phyloP scores from a whole-genome alignment of 495 filamentous ascomycete genomes.

The Tetracladium setigerum region DNA sequence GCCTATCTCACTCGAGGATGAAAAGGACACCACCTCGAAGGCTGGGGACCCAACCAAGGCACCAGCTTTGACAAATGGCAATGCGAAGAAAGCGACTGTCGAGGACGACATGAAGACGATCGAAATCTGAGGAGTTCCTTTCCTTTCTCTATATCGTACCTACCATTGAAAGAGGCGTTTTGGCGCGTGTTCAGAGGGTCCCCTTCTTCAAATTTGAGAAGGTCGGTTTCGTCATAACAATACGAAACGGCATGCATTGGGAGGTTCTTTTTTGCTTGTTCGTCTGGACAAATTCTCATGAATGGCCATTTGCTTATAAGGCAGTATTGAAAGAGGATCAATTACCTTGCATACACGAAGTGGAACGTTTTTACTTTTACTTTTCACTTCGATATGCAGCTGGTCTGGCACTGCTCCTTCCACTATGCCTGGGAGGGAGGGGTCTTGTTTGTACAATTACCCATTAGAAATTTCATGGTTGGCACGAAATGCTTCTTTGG shows the following conservation, averaged over 20 bases:
- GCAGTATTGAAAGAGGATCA: constrained; percentile 11
- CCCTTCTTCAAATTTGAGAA: constrained; percentile 1
- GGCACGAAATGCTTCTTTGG: no score
- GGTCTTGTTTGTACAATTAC: no score
- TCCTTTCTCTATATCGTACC: constrained; percentile 7
- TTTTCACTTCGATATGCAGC: no score
- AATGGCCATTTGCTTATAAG: constrained; percentile 9
- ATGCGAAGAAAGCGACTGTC: constrained; percentile 27
- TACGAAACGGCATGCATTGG: constrained; percentile 16
- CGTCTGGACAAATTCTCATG: neutral
- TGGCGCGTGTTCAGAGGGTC: constrained; percentile 8
- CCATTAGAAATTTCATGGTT: no score
- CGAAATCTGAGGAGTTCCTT: constrained; percentile 37
- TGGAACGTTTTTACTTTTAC: neutral
- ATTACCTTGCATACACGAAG: constrained; percentile 7
- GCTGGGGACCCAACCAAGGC: constrained; percentile 20
- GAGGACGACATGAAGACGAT: constrained; percentile 50
- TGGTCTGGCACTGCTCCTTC: no score
- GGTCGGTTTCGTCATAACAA: constrained; percentile 5
- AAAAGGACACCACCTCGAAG: constrained; percentile 20
- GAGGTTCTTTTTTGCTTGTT: constrained; percentile 7
- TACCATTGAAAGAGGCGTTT: constrained; percentile 16
- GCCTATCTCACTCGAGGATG: constrained; percentile 21
- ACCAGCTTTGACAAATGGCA: constrained; percentile 15
- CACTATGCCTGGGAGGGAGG: no score